Base-by-base conservation (phyloP, 768 basidiomycete genomes). In the Tulasnella sp. region DNA sequence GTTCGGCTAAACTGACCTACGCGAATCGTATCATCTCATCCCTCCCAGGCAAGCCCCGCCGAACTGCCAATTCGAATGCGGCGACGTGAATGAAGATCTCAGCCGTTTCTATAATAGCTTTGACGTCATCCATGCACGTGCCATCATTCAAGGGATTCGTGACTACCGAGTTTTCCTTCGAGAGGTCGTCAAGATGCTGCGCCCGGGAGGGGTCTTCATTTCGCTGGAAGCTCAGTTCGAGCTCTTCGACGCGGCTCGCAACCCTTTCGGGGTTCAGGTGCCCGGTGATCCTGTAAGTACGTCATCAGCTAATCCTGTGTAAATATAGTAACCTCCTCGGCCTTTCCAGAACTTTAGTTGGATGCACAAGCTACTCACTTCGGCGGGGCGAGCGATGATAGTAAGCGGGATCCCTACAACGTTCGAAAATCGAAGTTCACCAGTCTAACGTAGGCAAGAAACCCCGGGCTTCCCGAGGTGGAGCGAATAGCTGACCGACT, bases 1-100 rank as follows among this genome's bases (percentile, higher is more conserved):
- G 23, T 6, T 26, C n/a, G 3, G 46, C 3, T 2, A 42, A 35
- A 73, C 71, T 40, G 32, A 48, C 35, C 46, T 32, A 6, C 16
- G 23, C 15, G 11, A 6, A 57, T 23, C 10, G 11, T 29, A 32
- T 26, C 48, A 6, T 20, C 35, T 29, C 55, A 37, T 29, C 29
- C 44, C n/a, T 42, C 1, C 18, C 51, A 77, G 77, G 20, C 15
- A 40, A 18, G 40, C 70, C 5, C 77, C 77, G 16, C 39, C 71
- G n/a, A 77, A 77, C 77, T 77, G 77, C 44, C 69, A 20, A 16
- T 77, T 77, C 46, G 44, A 77, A 48, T 71, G 69, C 69, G 69
- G 55, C 11, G 77, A 77, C 48, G 77, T 46, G 3, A 77, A 70
- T 72, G 42, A 72, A 13, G 71, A 72, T 26, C 39, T 72, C 23